Evolutionary conservation across 2,329 filamentous ascomycete genomes (phyloP).

Genomic region (Parastagonospora nodorum): DNA sequence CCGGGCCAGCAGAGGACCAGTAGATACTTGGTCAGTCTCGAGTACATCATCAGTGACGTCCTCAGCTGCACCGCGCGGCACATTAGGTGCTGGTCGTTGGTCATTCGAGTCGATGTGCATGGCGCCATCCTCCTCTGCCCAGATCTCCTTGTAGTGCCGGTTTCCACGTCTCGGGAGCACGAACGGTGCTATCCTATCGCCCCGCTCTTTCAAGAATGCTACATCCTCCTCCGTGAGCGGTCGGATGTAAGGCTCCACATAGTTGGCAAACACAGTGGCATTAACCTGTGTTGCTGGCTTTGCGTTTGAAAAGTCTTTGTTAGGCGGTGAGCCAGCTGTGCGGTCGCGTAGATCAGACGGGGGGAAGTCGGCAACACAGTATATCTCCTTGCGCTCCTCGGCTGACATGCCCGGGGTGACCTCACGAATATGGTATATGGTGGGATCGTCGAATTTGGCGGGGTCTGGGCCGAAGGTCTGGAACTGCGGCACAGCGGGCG

Average conservation of each 20-base stretch:
- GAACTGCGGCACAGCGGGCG: conserved; percentile 69
- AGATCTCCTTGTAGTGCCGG: conserved; percentile 84
- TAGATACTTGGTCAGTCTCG: conserved; percentile 86
- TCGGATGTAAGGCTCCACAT: conserved; percentile 89
- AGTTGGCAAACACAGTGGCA: conserved; percentile 89
- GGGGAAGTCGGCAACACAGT: conserved; percentile 84
- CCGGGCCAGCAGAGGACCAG: conserved; percentile 82
- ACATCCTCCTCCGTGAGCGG: conserved; percentile 91
- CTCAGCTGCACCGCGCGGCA: conserved; percentile 83
- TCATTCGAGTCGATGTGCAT: conserved; percentile 73
- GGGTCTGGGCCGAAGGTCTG: conserved; percentile 94
- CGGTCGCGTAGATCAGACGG: conserved; percentile 78
- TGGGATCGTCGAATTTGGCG: conserved; percentile 87
- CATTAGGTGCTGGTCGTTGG: conserved; percentile 76
- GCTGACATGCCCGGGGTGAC: conserved; percentile 76
- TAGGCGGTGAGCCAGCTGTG: conserved; percentile 86
- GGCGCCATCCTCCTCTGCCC: conserved; percentile 90
- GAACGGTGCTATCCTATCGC: conserved; percentile 83
- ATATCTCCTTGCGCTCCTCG: conserved; percentile 86
- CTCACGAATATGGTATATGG: conserved; percentile 87
- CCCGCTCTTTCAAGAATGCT: conserved; percentile 85
- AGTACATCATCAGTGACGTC: conserved; percentile 83
- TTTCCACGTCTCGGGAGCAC: conserved; percentile 84
- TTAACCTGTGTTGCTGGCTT: conserved; percentile 95
- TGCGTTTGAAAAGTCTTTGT: conserved; percentile 92